A percentile compares a stretch with the other conserved stretches of the same genome.
phyloP scores from a whole-genome alignment of 345 rosid species.

The Pseudoturritis turrita region DNA sequence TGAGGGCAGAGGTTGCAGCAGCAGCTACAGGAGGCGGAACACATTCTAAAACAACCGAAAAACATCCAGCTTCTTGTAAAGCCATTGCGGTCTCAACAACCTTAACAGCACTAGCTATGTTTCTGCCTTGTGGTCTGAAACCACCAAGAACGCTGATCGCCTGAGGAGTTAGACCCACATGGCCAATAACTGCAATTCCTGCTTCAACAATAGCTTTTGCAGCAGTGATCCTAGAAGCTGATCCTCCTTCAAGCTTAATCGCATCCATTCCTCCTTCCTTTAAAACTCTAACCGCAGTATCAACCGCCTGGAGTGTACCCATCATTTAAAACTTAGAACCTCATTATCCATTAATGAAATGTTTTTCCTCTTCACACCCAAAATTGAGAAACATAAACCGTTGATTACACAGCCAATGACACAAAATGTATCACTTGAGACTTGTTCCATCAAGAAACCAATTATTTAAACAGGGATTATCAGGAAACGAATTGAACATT shows the following conservation, averaged over 20 bases:
- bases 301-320: slow-evolving; percentile 58
- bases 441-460: no score
- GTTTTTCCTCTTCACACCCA: background rate
- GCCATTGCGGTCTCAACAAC: slow-evolving; percentile 96
- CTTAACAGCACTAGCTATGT: slow-evolving; percentile 74
- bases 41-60: slow-evolving; percentile 87
- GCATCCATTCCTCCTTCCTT: slow-evolving; percentile 98
- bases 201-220: slow-evolving; percentile 89
- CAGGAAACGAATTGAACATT: no score
- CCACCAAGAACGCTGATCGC: slow-evolving; percentile 98
- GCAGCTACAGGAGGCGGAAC: slow-evolving; percentile 91
- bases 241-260: slow-evolving; percentile 88
- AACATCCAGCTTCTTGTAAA: slow-evolving; percentile 91
- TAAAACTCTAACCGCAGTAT: slow-evolving; percentile 71
- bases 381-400: background rate
- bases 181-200: slow-evolving; percentile 95
- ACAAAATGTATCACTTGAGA: background rate
- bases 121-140: slow-evolving; percentile 89
- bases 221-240: slow-evolving; percentile 70
- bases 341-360: no score
- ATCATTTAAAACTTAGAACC: slow-evolving; percentile 24
- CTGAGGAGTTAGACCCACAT: slow-evolving; percentile 94
- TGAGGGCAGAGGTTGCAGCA: slow-evolving; percentile 80
- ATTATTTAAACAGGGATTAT: no score
- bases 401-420: background rate